Evolutionary conservation across 306 rosid species (phyloP).

Genomic region (Medicago ruthenica): DNA sequence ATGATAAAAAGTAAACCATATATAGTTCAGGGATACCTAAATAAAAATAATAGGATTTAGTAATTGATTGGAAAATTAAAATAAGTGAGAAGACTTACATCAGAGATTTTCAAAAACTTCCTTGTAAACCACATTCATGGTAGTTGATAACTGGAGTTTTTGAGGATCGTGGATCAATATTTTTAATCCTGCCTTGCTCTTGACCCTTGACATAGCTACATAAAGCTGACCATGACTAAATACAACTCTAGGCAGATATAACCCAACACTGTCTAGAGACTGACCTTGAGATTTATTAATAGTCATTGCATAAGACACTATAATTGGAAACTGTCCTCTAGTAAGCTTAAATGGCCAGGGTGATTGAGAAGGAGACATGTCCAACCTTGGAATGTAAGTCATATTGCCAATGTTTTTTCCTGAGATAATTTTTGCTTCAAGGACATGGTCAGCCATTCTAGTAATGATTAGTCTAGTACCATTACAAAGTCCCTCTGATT

Average conservation of each 20-base stretch:
- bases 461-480: not conserved
- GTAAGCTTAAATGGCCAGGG: not conserved
- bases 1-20: no score
- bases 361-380: not conserved
- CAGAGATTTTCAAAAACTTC: no score
- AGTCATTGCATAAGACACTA: not conserved
- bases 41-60: no score
- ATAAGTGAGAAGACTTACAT: no score
- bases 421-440: not conserved
- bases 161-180: no score
- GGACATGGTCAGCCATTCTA: not conserved
- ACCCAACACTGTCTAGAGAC: not conserved
- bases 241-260: no score
- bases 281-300: not conserved
- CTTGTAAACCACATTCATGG: no score
- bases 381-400: not conserved
- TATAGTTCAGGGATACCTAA: no score
- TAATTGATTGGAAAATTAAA: no score
- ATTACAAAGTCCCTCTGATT: not conserved
- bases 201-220: not conserved
- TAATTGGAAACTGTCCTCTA: not conserved
- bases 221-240: not conserved
- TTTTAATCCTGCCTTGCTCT: not conserved
- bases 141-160: no score
- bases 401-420: no score